Evolutionary conservation across 768 basidiomycete genomes (phyloP).

Genomic region (Serendipita sp.): DNA sequence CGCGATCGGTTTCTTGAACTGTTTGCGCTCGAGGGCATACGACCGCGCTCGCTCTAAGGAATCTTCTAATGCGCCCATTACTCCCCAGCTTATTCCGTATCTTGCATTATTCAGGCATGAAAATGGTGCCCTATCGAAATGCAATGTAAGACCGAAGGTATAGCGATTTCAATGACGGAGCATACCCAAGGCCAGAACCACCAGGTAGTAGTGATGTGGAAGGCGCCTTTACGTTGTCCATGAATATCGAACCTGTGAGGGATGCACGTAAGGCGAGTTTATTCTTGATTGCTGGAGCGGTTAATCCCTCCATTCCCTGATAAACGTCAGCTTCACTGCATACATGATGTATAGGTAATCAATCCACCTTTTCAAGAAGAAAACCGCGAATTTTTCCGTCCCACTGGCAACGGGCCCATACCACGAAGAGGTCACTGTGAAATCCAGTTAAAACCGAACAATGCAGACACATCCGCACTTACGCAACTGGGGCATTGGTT

Average conservation of each 20-base stretch:
- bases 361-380: slow-evolving; percentile 65
- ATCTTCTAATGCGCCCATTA: slow-evolving; percentile 90
- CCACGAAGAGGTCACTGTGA: slow-evolving; percentile 65
- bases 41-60: slow-evolving; percentile 60
- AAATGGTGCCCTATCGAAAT: slow-evolving; percentile 42
- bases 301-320: slow-evolving; percentile 66
- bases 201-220: slow-evolving; percentile 63
- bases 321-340: not conserved
- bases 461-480: slow-evolving; percentile 17
- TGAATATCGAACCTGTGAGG: slow-evolving; percentile 72
- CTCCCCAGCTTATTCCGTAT: slow-evolving; percentile 87
- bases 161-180: no score
- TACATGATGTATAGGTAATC: slow-evolving; percentile 8
- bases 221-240: slow-evolving; percentile 74
- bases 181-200: slow-evolving; percentile 45
- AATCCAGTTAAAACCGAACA: slow-evolving; percentile 8
- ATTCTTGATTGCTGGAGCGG: slow-evolving; percentile 78
- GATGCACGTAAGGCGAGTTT: slow-evolving; percentile 83
- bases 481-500: slow-evolving; percentile 83
- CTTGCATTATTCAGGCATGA: slow-evolving; percentile 84
- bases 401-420: slow-evolving; percentile 95
- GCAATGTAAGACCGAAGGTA: no score
- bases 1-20: slow-evolving; percentile 79
- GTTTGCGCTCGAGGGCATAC: slow-evolving; percentile 79
- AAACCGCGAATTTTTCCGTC: slow-evolving; percentile 83